These are phyloP conservation scores for Rhododendron vialii DNA, from an alignment of 148 eudicot genomes.

Conservation along the genomic window DNA sequence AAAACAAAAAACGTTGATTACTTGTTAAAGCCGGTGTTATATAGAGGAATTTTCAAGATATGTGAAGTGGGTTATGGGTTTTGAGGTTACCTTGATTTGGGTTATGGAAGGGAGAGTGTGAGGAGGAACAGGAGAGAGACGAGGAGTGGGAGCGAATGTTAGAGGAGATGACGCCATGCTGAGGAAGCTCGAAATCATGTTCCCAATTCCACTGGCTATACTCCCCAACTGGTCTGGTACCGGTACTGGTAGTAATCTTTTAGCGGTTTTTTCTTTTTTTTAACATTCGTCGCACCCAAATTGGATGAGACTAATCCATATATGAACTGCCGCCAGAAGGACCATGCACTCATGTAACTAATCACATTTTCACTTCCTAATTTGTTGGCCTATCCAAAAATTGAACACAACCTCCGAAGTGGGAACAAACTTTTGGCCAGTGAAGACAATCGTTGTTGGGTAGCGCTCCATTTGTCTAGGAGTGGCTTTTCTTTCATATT, in stretches of 20 bases:
- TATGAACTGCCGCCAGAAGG: too few relatives aligned
- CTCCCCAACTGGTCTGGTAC: neutral
- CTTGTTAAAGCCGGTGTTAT: neutral
- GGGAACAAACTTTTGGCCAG: too few relatives aligned
- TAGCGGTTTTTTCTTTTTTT: neutral
- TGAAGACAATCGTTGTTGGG: too few relatives aligned
- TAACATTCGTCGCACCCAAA: too few relatives aligned
- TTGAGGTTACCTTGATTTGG: slow-evolving; percentile 21
- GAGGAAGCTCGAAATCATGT: slow-evolving; percentile 19
- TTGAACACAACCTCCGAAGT: too few relatives aligned
- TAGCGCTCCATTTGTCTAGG: too few relatives aligned
- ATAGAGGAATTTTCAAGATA: neutral
- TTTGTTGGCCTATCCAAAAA: too few relatives aligned
- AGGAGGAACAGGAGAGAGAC: neutral
- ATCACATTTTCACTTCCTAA: too few relatives aligned
- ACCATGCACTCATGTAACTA: too few relatives aligned
- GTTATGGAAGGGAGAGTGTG: slow-evolving; percentile 10
- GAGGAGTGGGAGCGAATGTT: neutral
- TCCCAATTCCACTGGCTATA: neutral
- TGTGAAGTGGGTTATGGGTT: neutral
- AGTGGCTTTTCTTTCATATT: neutral
- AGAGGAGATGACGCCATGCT: slow-evolving; percentile 22
- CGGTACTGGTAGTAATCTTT: neutral
- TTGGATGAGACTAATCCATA: too few relatives aligned
- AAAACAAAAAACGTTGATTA: neutral